These are phyloP conservation scores for Hordeum marinum DNA, from an alignment of 176 grass and related monocot genomes.

Conservation along the genomic window DNA sequence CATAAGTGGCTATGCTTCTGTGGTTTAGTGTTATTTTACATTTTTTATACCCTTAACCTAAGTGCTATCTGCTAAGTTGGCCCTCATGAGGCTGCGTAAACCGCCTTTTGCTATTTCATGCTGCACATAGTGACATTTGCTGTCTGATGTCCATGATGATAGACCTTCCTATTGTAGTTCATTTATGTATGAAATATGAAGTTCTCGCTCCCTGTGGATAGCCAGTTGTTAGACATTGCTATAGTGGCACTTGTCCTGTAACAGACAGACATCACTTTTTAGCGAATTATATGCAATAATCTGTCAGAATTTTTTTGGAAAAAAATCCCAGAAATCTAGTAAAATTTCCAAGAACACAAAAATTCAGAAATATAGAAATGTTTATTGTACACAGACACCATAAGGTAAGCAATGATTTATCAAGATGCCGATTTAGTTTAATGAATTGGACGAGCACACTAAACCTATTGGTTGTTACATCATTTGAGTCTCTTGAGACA, in stretches of 20 bases:
- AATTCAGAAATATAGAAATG: neutral
- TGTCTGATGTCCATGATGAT: neutral
- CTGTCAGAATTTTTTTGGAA: neutral
- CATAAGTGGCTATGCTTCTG: neutral
- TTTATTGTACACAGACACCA: neutral
- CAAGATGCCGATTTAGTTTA: neutral
- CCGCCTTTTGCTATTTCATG: neutral
- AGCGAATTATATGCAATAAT: neutral
- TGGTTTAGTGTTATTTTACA: neutral
- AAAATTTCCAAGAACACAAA: neutral
- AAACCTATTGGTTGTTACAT: neutral
- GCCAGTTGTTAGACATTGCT: neutral
- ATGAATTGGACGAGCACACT: neutral
- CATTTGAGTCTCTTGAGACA: conserved; percentile 9
- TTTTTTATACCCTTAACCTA: neutral
- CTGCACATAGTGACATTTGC: neutral
- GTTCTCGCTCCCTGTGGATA: neutral
- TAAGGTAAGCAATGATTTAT: neutral
- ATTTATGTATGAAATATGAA: neutral
- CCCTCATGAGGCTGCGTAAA: neutral
- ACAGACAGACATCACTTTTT: neutral
- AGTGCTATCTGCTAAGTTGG: neutral
- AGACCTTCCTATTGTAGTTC: neutral
- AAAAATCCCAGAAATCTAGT: neutral
- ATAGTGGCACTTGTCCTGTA: too few species aligned